Percentiles rank a stretch among this genome's conserved stretches.
These are phyloP conservation scores for Wickerhamomyces sp. DNA, from an alignment of 1,139 yeast genomes.

Conservation along the genomic window DNA sequence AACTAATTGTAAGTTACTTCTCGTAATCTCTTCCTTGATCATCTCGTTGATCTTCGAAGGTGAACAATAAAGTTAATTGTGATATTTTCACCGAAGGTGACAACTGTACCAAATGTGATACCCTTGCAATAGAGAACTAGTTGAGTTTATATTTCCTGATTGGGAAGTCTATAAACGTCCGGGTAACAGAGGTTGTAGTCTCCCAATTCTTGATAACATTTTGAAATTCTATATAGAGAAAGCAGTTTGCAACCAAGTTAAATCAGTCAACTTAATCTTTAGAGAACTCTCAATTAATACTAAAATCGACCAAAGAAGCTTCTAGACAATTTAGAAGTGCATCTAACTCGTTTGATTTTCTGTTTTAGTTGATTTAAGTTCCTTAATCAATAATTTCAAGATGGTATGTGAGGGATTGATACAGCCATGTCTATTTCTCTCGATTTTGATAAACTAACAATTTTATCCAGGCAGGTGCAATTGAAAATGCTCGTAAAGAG, in stretches of 20 bases:
- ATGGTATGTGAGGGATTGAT: neutral
- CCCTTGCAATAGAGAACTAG: neutral
- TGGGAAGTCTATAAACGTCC: conserved; percentile 1
- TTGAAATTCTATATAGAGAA: neutral
- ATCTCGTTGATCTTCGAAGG: too few relatives aligned
- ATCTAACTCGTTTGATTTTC: neutral
- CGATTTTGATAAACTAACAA: neutral
- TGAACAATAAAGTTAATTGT: too few relatives aligned
- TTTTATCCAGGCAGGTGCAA: conserved; percentile 72
- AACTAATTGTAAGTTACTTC: too few relatives aligned
- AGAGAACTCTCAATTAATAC: neutral
- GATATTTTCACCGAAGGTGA: too few relatives aligned
- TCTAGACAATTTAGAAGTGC: neutral
- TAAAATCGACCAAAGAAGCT: neutral
- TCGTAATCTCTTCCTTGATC: too few relatives aligned
- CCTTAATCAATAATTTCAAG: neutral
- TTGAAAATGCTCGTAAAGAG: conserved; percentile 95
- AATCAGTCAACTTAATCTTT: neutral
- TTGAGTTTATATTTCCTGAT: neutral
- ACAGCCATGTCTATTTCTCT: neutral
- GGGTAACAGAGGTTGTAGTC: neutral
- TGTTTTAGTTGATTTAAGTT: neutral
- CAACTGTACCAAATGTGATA: too few relatives aligned
- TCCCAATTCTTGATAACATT: neutral
- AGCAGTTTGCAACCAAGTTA: neutral